Evolutionary conservation across 306 rosid genomes (phyloP).

Genomic region (Pyrus betulifolia): DNA sequence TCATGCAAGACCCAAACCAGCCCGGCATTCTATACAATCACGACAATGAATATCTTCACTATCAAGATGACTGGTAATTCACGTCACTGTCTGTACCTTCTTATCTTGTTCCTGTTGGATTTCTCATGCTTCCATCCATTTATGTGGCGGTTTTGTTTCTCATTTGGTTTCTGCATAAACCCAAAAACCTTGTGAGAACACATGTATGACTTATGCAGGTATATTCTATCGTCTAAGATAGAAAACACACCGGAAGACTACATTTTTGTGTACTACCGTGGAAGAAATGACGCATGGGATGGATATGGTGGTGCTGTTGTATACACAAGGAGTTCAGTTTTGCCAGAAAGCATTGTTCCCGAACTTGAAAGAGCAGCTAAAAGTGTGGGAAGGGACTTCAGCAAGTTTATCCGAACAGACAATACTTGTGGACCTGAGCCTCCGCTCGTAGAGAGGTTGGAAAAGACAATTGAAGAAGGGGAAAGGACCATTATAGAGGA

Average conservation of each 20-base stretch:
- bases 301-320: constrained; percentile 91
- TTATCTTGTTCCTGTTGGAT: background rate
- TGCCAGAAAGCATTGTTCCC: constrained; percentile 75
- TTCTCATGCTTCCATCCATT: background rate
- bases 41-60: constrained; percentile 89
- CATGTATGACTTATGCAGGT: constrained; percentile 41
- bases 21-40: constrained; percentile 90
- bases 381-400: constrained; percentile 77
- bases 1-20: constrained; percentile 72
- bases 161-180: constrained; percentile 1
- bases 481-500: constrained; percentile 64
- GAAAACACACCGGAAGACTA: constrained; percentile 75
- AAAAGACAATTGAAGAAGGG: constrained; percentile 83
- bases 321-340: constrained; percentile 74
- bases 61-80: constrained; percentile 89
- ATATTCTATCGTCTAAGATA: constrained; percentile 59
- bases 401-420: constrained; percentile 61
- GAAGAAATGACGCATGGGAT: constrained; percentile 97
- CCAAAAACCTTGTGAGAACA: background rate
- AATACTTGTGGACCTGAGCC: constrained; percentile 97
- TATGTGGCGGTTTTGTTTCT: background rate
- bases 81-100: background rate
- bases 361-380: constrained; percentile 63
- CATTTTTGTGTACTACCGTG: constrained; percentile 80
- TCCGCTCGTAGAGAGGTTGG: constrained; percentile 72